Percentiles rank a stretch among this genome's conserved stretches.
phyloP scores from a whole-genome alignment of 257 asterid species.

The Solanum commersonii region DNA sequence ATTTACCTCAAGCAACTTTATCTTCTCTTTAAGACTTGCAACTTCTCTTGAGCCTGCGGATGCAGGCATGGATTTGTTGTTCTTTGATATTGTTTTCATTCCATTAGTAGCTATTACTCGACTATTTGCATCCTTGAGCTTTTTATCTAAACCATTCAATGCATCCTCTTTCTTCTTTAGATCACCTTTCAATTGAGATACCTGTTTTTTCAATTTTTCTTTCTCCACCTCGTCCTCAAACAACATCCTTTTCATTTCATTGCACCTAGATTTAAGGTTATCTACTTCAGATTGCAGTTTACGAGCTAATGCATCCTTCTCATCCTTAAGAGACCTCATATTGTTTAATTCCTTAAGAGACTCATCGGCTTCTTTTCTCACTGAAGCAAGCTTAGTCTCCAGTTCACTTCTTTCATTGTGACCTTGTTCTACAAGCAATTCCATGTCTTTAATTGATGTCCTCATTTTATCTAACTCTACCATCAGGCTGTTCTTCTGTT shows the following conservation, averaged over 20 bases:
- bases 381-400: conserved; percentile 23
- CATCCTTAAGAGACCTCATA: conserved; percentile 34
- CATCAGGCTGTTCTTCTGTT: conserved; percentile 24
- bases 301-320: conserved; percentile 34
- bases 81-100: conserved; percentile 20
- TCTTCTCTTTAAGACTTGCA: conserved; percentile 57
- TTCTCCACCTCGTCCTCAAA: conserved; percentile 47
- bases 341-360: conserved; percentile 26
- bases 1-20: conserved; percentile 76
- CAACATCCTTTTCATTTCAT: conserved; percentile 26
- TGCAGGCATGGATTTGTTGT: conserved; percentile 9
- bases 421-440: conserved; percentile 28
- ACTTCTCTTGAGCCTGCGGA: conserved; percentile 42
- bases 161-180: conserved; percentile 58
- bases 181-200: conserved; percentile 34
- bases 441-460: conserved; percentile 33
- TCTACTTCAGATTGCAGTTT: conserved; percentile 41
- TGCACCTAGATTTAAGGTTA: conserved; percentile 30
- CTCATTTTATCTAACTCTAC: conserved; percentile 40
- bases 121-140: conserved; percentile 32
- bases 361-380: conserved; percentile 33
- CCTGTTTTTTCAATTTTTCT: conserved; percentile 52
- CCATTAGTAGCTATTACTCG: conserved; percentile 21
- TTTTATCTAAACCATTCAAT: conserved; percentile 49
- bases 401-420: conserved; percentile 38